Base-by-base conservation (phyloP, 257 asterid genomes). In the Solanum acaule region DNA sequence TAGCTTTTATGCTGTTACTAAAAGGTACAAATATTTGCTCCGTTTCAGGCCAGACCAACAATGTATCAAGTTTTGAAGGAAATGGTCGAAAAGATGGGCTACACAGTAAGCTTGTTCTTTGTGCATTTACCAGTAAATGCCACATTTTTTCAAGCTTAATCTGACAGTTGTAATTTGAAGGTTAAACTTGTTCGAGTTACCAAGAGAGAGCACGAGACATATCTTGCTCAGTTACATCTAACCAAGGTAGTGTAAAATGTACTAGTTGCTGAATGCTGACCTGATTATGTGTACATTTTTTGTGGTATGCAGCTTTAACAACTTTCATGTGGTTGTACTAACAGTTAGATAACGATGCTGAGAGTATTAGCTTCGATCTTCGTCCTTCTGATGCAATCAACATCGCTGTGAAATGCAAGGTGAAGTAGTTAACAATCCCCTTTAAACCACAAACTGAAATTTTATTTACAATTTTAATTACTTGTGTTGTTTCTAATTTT, bases 341-440 rank as follows among this genome's bases (percentile, higher is more conserved):
- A 89, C 93, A 97, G 98, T 78, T 90, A 91, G 98, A 90, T 86
- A 91, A 97, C 86, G 95, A 94, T 91, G 92, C 90, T 38, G 98
- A 94, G 88, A 88, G 90, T 88, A 65, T 97, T 78, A 91, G 94
- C 92, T 94, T 97, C 81, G 99, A 97, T 91, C 95, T 97, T 85
- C 96, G 98, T 34, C 99, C 99, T 86, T 97, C 99, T 1, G 99
- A 97, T 93, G 99, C 99, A 85, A 97, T 97, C 88, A 97, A 96
- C 92, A 97, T 97, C 83, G 98, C 98, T 10, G 98, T 97, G 86
- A 95, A 95, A 94, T 97, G 98, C 98, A 96, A 95, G 99, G 99
- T 96, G 92, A 27, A 27, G 63, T 44, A 27, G 40, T 44, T 79
- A 44, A 44, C 85, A 44, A 44, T 79, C 67, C 37, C 27, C 85